Evolutionary conservation across 2,329 filamentous ascomycete genomes (phyloP).

Genomic region (Penicillium sp.): DNA sequence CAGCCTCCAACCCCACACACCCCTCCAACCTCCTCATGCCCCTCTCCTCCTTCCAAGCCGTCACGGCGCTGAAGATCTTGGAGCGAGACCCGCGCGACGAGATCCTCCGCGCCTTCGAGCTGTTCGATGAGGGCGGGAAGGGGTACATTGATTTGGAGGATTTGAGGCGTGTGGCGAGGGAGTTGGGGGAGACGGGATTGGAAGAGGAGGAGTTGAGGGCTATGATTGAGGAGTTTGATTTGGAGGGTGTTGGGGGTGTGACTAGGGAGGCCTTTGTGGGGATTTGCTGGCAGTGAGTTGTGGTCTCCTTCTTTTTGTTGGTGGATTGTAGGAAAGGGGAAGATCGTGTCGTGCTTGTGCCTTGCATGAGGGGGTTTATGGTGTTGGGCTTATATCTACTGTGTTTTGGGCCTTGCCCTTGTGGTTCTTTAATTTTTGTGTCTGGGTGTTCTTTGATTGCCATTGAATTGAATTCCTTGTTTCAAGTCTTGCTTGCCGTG

Average conservation of each 20-base stretch:
- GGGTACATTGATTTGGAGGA: constrained; percentile 89
- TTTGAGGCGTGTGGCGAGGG: constrained; percentile 80
- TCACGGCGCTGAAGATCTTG: constrained; percentile 78
- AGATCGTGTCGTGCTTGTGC: background rate
- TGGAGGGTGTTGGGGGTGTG: constrained; percentile 84
- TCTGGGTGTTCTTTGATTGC: background rate
- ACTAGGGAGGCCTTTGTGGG: constrained; percentile 65
- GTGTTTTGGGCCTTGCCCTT: constrained; percentile 5
- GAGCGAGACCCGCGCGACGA: constrained; percentile 86
- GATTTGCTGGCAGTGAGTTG: constrained; percentile 60
- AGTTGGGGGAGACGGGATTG: constrained; percentile 82
- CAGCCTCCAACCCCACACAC: constrained; percentile 56
- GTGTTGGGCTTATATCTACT: constrained; percentile 3
- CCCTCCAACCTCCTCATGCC: constrained; percentile 70
- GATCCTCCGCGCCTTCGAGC: constrained; percentile 83
- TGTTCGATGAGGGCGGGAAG: constrained; percentile 93
- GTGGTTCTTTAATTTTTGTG: background rate
- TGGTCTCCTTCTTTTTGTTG: background rate
- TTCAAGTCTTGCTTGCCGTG: background rate
- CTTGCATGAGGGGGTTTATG: background rate
- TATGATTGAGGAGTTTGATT: constrained; percentile 98
- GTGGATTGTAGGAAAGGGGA: background rate
- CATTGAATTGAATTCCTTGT: background rate
- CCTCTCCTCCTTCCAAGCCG: constrained; percentile 70
- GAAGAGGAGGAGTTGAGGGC: constrained; percentile 89